Conservation (phyloP, 2,329 filamentous ascomycete genomes). For the Colletotrichum kahawae region DNA sequence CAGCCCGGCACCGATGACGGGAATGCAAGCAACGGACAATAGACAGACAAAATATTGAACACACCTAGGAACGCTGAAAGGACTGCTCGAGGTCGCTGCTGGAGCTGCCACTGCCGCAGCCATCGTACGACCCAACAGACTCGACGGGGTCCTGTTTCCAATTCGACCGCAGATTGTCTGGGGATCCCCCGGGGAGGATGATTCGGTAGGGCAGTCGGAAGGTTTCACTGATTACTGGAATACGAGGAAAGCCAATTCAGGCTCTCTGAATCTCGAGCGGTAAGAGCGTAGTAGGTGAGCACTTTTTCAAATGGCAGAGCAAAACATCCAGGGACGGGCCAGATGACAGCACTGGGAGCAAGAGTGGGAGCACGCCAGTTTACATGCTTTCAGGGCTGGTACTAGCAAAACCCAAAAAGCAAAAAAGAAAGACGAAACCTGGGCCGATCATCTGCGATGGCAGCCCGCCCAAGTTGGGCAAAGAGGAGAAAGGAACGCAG, state of each 20-base stretch:
- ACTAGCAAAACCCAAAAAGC: neutral
- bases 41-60: neutral
- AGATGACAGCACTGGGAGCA: too few relatives aligned
- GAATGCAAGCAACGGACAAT: neutral
- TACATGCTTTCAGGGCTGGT: neutral
- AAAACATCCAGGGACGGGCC: neutral
- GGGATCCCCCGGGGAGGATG: neutral
- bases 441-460: neutral
- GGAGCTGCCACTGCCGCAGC: constrained; percentile 6
- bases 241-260: neutral
- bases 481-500: neutral
- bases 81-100: neutral
- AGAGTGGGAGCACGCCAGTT: neutral
- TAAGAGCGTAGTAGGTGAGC: neutral
- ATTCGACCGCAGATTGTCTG: neutral
- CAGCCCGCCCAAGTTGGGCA: neutral
- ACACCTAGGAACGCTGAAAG: neutral
- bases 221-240: neutral
- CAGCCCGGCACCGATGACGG: neutral
- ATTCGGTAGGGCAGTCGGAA: neutral
- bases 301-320: neutral
- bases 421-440: neutral
- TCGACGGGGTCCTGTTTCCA: neutral
- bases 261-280: neutral
- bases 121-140: neutral